Base-by-base conservation (phyloP, 2,329 filamentous ascomycete genomes). In the Fusarium sp. region DNA sequence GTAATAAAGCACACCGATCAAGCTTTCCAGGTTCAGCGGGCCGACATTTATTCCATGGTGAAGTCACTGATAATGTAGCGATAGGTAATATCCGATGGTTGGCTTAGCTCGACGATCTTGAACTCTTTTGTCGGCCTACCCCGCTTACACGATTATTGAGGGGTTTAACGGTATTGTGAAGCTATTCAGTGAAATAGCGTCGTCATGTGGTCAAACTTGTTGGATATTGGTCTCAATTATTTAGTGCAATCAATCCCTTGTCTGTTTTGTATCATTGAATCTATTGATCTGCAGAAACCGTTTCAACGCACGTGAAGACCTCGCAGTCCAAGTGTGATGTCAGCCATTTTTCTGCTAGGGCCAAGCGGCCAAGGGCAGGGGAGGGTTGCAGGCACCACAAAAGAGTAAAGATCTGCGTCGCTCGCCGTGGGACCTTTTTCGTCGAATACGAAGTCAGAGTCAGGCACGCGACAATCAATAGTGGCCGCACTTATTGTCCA, bases 21-120 rank as follows among this genome's bases (percentile, higher is more conserved):
- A 36, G 19, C 28, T 31, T 34, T 22, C 22, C 43, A 50, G 28
- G 47, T 44, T 46, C 7, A 36, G 21, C 66, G 66, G 66, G 49
- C 66, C 66, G 66, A 63, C 33, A 28, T n/a, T 69, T 69, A 26
- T 55, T 51, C 65, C 66, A 50, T 40, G n/a, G 21, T 31, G 31
- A 52, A 19, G 38, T 39, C 15, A 9, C 36, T 58, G 60, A 53
- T 52, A 38, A 14, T 36, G 43, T 22, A n/a, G 14, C 28, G 33
- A 33, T 26, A 52, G 54, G 53, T 64, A 59, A 60, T 60, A 44
- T 65, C 45, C 53, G 53, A 53, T 62, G 47, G 49, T 62, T 44
- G 56, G 65, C 40, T 43, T 45, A 22, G 44, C 1, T 42, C 19
- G 66, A 21, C 56, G 66, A 69, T 69, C 66, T 62, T 69, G n/a